Evolutionary conservation across 2,329 filamentous ascomycete genomes (phyloP), one percentile per base, ranked within the genome.

Genomic region (Stemphylium lycopersici): DNA sequence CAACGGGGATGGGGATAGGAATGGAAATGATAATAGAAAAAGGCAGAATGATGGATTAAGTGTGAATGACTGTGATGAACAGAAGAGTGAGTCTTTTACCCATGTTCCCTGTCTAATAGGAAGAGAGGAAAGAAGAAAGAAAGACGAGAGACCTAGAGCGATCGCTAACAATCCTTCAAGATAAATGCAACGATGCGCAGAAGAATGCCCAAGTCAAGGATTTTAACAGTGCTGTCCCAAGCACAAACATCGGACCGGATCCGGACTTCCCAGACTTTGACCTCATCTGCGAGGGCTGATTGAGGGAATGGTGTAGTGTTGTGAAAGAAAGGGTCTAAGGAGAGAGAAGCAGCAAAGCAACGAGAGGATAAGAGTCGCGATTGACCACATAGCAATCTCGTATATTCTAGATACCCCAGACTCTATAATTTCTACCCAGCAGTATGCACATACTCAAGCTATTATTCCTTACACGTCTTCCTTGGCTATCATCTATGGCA

Each of bases 181-280:
- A 64, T 4, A 46, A 68, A 39, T 75, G 72, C 33, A 68, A 62
- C 2, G 48, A 51, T 6, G 66, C 70, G 24, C 72, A 72, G 47
- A 52, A 64, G 18, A 59, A 12, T n/a, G 68, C 71, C 0, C 48
- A 42, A 20, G 66, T 71, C 11, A 62, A 71, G 57, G 63, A 70
- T 29, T 75, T 71, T 37, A 48, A 56, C 2, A 53, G 56, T 1
- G 65, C 56, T 1, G 56, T 70, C 3, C 62, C 62, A 32, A 73
- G 65, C 24, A 58, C 52, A 36, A 75, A 75, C 56, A 71, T 76
- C 37, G 73, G 73, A 8, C 69, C 67, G 32, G 74, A 76, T 62
- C 73, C 71, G 1, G 48, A 65, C 10, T 76, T 76, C 55, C 71
- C 71, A 3, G 71, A 75, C 51, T 76, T 75, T 43, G 74, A 76